phyloP scores from a whole-genome alignment of 352 stramenopile species.

The Phytophthora colocasiae region DNA sequence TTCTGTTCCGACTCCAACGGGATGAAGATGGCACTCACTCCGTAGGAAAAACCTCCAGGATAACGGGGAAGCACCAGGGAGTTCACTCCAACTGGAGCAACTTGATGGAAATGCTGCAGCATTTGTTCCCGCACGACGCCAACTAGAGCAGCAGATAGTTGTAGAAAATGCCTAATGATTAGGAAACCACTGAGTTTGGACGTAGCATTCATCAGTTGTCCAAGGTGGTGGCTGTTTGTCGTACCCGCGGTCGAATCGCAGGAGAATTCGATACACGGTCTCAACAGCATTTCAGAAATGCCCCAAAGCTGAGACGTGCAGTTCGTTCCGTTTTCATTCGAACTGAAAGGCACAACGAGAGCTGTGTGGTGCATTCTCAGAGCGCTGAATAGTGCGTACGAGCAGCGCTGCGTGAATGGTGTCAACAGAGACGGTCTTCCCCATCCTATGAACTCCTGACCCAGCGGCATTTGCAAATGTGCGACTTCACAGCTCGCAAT shows the following conservation, averaged over 20 bases:
- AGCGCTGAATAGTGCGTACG: conserved; percentile 54
- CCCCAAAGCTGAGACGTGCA: conserved; percentile 22
- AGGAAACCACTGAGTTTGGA: conserved; percentile 32
- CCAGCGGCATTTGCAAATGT: conserved; percentile 51
- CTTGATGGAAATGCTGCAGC: conserved; percentile 28
- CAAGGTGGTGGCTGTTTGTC: conserved; percentile 8
- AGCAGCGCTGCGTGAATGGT: conserved; percentile 59
- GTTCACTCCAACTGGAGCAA: conserved; percentile 3
- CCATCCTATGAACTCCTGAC: conserved; percentile 58
- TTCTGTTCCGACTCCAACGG: conserved; percentile 25
- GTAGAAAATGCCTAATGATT: conserved; percentile 26
- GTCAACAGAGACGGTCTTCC: conserved; percentile 43
- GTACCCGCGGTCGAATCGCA: conserved; percentile 16
- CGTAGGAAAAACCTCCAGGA: conserved; percentile 1
- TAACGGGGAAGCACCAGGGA: conserved; percentile 30
- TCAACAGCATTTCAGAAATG: conserved; percentile 48
- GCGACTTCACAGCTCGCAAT: conserved; percentile 41
- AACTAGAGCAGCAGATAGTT: conserved; percentile 15
- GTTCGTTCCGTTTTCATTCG: background rate
- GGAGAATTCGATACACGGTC: conserved; percentile 37
- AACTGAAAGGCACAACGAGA: conserved; percentile 37
- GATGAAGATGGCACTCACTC: conserved; percentile 40
- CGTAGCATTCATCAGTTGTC: conserved; percentile 19
- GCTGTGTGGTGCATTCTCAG: conserved; percentile 40
- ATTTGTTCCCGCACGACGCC: conserved; percentile 24